Conservation (phyloP, 805 yeast species). For the Barnettozyma pratensis region DNA sequence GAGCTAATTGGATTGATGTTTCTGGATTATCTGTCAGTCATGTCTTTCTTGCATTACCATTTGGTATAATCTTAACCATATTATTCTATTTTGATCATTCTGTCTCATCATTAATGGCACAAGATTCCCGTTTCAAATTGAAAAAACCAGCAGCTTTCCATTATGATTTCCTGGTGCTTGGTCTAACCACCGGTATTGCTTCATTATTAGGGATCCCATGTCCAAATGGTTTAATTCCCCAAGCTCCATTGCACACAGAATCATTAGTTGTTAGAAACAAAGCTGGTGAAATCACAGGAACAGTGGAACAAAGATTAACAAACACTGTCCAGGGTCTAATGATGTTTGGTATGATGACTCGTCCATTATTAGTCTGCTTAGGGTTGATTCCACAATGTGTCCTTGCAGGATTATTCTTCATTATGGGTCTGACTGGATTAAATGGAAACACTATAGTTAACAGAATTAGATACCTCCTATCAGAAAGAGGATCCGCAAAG, state of each 20-base stretch:
- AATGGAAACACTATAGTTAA: constrained; percentile 59
- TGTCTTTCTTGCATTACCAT: constrained; percentile 87
- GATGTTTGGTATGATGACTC: constrained; percentile 81
- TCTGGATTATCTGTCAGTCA: constrained; percentile 50
- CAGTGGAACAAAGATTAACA: constrained; percentile 87
- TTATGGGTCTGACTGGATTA: constrained; percentile 85
- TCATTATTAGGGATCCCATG: constrained; percentile 92
- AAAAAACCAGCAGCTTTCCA: constrained; percentile 88
- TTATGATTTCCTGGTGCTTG: constrained; percentile 83
- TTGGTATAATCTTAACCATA: constrained; percentile 79
- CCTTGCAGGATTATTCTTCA: constrained; percentile 84
- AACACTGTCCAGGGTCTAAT: constrained; percentile 81
- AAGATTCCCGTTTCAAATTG: constrained; percentile 73
- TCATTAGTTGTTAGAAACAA: constrained; percentile 53
- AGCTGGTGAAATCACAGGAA: constrained; percentile 27
- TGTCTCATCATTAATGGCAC: constrained; percentile 90
- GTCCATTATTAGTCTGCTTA: constrained; percentile 77
- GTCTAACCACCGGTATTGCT: constrained; percentile 79
- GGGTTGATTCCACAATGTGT: constrained; percentile 91
- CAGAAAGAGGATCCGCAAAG: constrained; percentile 23
- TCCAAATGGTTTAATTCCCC: constrained; percentile 95
- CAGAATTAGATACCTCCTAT: constrained; percentile 55
- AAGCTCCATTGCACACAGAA: constrained; percentile 89
- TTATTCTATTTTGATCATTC: constrained; percentile 94
- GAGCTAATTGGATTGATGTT: constrained; percentile 36